A percentile compares a stretch with the other conserved stretches of the same genome.
phyloP scores from a whole-genome alignment of 78 protist species.

The Carpediemonas membranifera region DNA sequence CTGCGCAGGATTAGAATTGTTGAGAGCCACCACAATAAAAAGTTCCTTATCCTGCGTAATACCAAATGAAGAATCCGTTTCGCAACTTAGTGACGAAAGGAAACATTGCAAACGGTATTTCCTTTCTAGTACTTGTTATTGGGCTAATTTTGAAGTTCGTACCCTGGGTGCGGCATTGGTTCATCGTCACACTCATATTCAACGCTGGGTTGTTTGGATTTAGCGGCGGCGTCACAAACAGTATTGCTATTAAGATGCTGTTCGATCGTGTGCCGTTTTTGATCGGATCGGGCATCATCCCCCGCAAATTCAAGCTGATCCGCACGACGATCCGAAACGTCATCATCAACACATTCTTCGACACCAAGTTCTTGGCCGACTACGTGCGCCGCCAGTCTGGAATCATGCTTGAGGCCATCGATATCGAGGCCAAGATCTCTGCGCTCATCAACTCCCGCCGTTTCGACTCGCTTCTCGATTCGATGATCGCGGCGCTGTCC shows the following conservation, averaged over 20 bases:
- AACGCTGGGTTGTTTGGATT: conserved; percentile 47
- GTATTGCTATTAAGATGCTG: conserved; percentile 52
- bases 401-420: not conserved
- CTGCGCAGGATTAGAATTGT: too few relatives aligned
- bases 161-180: too few relatives aligned
- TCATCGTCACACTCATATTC: conserved; percentile 10
- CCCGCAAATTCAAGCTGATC: conserved; percentile 28
- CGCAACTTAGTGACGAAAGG: too few relatives aligned
- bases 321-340: conserved; percentile 13
- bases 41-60: too few relatives aligned
- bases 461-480: conserved; percentile 7
- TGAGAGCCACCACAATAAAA: too few relatives aligned
- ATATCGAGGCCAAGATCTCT: conserved; percentile 16
- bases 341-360: conserved; percentile 23
- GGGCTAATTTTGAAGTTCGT: conserved; percentile 6
- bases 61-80: too few relatives aligned
- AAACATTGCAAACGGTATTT: not conserved
- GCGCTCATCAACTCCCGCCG: not conserved
- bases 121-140: not conserved
- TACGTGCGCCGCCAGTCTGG: not conserved
- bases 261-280: conserved; percentile 35
- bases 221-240: conserved; percentile 47
- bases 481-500: not conserved
- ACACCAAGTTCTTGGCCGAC: not conserved
- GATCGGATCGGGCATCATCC: conserved; percentile 51